Evolutionary conservation across 129 eudicot species (phyloP), one percentile per base, ranked within the genome.

Genomic region (Flaveria linearis): DNA sequence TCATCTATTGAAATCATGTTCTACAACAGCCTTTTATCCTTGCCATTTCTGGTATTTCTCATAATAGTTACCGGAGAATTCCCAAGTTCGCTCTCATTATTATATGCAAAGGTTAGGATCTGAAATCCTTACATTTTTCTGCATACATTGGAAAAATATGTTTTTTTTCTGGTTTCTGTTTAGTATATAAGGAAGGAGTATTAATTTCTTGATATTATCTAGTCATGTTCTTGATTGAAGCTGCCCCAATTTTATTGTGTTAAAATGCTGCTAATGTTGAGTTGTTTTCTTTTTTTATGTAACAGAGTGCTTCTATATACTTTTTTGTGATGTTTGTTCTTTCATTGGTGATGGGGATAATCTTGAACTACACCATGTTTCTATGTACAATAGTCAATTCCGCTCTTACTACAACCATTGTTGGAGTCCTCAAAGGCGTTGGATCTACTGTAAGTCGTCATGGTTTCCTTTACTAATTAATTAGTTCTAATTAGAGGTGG

Each of bases 341-440:
- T 46, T 94, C 98, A 47, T 78, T 94, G 83, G 89, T 94, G 86
- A 94, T 94, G 97, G 98, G 97, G 64, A 94, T 94, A 78, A 83
- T 88, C 82, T 90, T 94, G 68, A 94, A 94, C 89, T 94, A 87
- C 87, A 94, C 97, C 68, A 94, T 94, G 98, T 94, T 94, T 81
- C 79, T 94, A 78, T 94, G 98, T 74, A 94, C 98, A n/a, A 86
- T 94, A 22, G 98, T 94, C 81, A 94, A 94, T 82, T 94, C 98
- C 3, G 98, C 98, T 23, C 83, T 94, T 51, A 94, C 98, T 1
- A 94, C 98, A 63, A 94, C 98, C 55, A 91, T 94, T 72, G 98
- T 94, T 60, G 98, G 98, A 43, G 98, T 94, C 87, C 97, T 94
- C 73, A 94, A 94, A 85, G 98, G 98, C 41, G 98, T 94, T 20